Evolutionary conservation across 345 rosid genomes (phyloP), one percentile per base, ranked within the genome.

Genomic region (Carallia brachiata): DNA sequence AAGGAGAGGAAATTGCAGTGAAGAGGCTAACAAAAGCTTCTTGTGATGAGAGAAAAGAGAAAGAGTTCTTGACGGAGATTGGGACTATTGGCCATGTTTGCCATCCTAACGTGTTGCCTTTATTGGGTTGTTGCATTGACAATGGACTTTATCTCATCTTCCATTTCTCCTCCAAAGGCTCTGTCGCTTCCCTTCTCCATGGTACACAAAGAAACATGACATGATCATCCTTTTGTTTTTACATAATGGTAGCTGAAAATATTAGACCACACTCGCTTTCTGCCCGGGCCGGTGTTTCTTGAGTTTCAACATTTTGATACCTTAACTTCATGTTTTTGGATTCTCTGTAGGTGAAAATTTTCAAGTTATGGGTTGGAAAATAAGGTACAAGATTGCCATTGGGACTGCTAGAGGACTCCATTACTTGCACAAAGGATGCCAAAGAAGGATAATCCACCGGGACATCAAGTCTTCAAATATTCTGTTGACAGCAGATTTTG

Each of bases 381-480:
- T 63, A 80, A 87, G 97, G 85, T 84, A 89, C 74, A 85, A 84
- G 55, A 88, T 92, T 65, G 97, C 86, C 23, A 74, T 88, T 48
- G 97, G 97, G 61, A 84, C 93, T 5, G 97, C 99, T 4, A 86
- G 73, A 84, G 97, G 99, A 28, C 84, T 95, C 63, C 82, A 89
- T 77, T 90, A 90, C 79, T 79, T 95, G 81, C 97, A 95, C 69
- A 87, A 86, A 78, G 97, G 91, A 68, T 90, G 97, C 68, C 89
- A 90, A 79, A 84, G 97, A 70, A 86, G 99, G 75, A 92, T 92
- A 47, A 90, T 92, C 58, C 99, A 92, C 62, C 83, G 97, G 19
- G 97, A 95, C 61, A 95, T 95, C 50, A 95, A 95, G 76, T 91
- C 97, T 27, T 91, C 97, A 9, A 95, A 95, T 78, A 76, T 95